Conservation (phyloP, 2,329 filamentous ascomycete genomes). For the Thyridium curvatum region DNA sequence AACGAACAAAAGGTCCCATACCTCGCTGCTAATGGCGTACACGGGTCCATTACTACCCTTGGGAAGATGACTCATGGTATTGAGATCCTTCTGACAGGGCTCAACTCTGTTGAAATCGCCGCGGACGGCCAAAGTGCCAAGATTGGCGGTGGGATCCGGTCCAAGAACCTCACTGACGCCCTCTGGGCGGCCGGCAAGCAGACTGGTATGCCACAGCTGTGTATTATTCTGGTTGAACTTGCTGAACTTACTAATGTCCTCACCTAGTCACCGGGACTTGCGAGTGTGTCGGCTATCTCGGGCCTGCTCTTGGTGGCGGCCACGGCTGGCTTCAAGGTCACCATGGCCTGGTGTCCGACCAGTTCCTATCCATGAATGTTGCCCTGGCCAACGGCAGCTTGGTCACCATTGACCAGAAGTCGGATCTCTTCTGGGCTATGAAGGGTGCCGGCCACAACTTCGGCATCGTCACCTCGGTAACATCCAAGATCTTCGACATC, state of each 20-base stretch:
- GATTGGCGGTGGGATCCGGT: conserved; percentile 39
- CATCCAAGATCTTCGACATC: conserved; percentile 37
- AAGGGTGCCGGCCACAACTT: conserved; percentile 53
- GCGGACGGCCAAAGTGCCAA: conserved; percentile 36
- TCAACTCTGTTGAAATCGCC: conserved; percentile 34
- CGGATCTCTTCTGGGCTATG: conserved; percentile 51
- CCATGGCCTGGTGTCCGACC: conserved; percentile 46
- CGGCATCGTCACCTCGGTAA: conserved; percentile 44
- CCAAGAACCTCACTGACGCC: conserved; percentile 36
- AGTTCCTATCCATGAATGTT: conserved; percentile 43
- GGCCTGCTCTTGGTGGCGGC: conserved; percentile 49
- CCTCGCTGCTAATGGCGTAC: conserved; percentile 44
- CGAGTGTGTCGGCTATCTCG: conserved; percentile 35
- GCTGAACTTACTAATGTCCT: no score
- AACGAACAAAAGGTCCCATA: conserved; percentile 40
- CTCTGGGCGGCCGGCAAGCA: conserved; percentile 46
- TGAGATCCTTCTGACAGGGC: conserved; percentile 38
- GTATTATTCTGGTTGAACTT: no score
- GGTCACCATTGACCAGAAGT: conserved; percentile 24
- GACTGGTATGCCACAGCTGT: conserved; percentile 25
- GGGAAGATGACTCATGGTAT: conserved; percentile 42
- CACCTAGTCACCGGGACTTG: conserved; percentile 39
- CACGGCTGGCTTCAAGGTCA: conserved; percentile 48
- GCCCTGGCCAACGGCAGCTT: conserved; percentile 42
- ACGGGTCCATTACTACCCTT: conserved; percentile 43